Percentiles rank a stretch among this genome's conserved stretches.
Evolutionary conservation across 352 stramenopile genomes (phyloP).

Genomic region (Phytopythium cucurbitacearum): DNA sequence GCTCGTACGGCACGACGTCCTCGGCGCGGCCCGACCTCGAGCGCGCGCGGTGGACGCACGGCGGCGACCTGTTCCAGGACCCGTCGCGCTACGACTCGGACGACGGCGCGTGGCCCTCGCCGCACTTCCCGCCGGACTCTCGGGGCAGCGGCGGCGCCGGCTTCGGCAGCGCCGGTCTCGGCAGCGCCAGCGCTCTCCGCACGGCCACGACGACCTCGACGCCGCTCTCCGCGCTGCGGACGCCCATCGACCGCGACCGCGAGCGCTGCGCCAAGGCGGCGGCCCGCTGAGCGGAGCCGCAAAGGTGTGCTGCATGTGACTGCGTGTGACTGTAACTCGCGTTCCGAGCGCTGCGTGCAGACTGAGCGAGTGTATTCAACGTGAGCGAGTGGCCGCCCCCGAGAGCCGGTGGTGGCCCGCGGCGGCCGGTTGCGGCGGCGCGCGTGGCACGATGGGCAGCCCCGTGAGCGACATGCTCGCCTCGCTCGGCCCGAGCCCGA

Average conservation of each 20-base stretch:
- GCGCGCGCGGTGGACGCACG: constrained; percentile 67
- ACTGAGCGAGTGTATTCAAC: too few relatives aligned
- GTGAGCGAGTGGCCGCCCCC: too few relatives aligned
- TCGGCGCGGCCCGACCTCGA: constrained; percentile 33
- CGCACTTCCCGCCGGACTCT: constrained; percentile 52
- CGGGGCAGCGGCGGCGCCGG: constrained; percentile 49
- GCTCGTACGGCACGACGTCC: constrained; percentile 43
- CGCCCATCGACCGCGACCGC: neutral
- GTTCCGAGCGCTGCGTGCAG: too few relatives aligned
- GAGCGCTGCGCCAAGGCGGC: too few relatives aligned
- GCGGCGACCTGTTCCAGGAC: constrained; percentile 80
- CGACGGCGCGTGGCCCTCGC: constrained; percentile 57
- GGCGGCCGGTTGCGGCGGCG: constrained; percentile 5
- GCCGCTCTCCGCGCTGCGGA: neutral
- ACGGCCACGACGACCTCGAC: neutral
- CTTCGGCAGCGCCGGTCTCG: neutral
- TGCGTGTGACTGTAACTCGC: too few relatives aligned
- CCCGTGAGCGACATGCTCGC: constrained; percentile 55
- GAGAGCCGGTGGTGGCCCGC: too few relatives aligned
- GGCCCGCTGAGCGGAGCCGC: too few relatives aligned
- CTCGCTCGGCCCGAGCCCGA: constrained; percentile 7
- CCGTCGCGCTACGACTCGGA: constrained; percentile 82
- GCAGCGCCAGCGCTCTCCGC: too few relatives aligned
- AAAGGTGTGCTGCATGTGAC: too few relatives aligned
- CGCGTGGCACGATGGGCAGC: constrained; percentile 31